Base-by-base conservation (phyloP, 768 basidiomycete species). In the Lanmaoa pseudosensibilis region DNA sequence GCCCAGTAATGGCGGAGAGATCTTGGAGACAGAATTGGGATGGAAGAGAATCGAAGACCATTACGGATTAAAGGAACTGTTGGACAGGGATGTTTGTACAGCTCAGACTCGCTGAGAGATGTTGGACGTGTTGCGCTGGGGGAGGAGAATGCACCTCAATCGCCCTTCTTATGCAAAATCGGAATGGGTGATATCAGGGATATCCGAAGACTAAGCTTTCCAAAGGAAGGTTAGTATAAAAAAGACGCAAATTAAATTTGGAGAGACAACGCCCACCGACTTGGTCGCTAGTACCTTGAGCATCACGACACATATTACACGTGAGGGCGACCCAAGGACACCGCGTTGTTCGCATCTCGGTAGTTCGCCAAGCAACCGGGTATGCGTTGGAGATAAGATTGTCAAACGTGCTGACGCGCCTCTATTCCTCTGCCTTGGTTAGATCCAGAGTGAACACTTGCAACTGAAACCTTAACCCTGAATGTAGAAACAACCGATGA, bases 21-120 rank as follows among this genome's bases (percentile, higher is more conserved):
- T 75, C 74, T 51, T 67, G 62, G 19, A 75, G 70, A 50, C 65
- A 65, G 62, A 75, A 76, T 34, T 74, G 70, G 5, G 72, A 55
- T 2, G 74, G 74, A 41, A 75, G 72, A 25, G 70, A 46, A 49
- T 69, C 61, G 49, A 64, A 63, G 51, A 58, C 64, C 73, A 75
- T 74, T 49, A 46, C 18, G 63, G 57, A 58, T 45, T 59, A 68
- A 39, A 48, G 38, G 44, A 44, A 60, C 37, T 58, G 41, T 8
- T 32, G 66, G 51, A 48, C 54, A 55, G 46, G 54, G 49, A 52
- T 52, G 58, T 55, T n/a, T 44, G 48, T 65, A 66, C 58, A 64
- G 47, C 55, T 69, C 65, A 71, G 62, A 52, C 63, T 64, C 8
- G 67, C 69, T 67, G 69, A 63, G 61, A 27, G 61, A 47, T 34